Evolutionary conservation across 371 early-diverging fungal genomes (phyloP).

Genomic region (Haplosporangium sp.): DNA sequence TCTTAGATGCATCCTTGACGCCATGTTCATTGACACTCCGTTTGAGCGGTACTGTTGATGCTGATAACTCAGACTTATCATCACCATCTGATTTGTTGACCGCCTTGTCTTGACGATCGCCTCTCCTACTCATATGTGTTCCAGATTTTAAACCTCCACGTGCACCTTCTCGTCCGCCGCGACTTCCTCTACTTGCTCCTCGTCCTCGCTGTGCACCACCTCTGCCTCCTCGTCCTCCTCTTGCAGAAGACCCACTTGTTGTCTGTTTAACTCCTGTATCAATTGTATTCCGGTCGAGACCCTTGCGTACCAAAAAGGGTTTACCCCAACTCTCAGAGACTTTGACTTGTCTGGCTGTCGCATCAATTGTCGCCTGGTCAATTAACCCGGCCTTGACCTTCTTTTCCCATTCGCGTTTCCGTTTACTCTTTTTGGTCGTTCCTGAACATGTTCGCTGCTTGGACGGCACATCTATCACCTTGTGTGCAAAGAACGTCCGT

Average conservation of each 20-base stretch:
- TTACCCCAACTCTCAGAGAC: constrained; percentile 44
- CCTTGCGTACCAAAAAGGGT: constrained; percentile 31
- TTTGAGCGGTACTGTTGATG: background rate
- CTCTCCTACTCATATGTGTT: background rate
- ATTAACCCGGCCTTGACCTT: constrained; percentile 43
- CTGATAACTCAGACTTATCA: background rate
- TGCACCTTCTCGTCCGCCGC: constrained; percentile 23
- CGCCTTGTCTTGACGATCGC: background rate
- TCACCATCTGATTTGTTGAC: background rate
- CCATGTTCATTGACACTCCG: background rate
- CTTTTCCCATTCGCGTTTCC: constrained; percentile 53
- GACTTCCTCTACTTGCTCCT: constrained; percentile 12
- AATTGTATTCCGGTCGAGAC: constrained; percentile 33
- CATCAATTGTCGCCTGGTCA: constrained; percentile 15
- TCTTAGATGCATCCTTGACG: background rate
- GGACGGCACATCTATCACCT: constrained; percentile 29
- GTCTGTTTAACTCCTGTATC: constrained; percentile 13
- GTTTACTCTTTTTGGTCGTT: constrained; percentile 32
- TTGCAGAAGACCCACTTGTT: background rate
- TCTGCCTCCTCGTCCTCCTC: constrained; percentile 10
- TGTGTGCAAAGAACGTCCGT: constrained; percentile 46
- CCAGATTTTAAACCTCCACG: background rate
- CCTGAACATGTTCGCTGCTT: constrained; percentile 2
- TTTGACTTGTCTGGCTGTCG: constrained; percentile 35
- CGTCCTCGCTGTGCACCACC: constrained; percentile 19